Conservation (phyloP, 2,329 filamentous ascomycete genomes). For the Lachnellula subtilissima region DNA sequence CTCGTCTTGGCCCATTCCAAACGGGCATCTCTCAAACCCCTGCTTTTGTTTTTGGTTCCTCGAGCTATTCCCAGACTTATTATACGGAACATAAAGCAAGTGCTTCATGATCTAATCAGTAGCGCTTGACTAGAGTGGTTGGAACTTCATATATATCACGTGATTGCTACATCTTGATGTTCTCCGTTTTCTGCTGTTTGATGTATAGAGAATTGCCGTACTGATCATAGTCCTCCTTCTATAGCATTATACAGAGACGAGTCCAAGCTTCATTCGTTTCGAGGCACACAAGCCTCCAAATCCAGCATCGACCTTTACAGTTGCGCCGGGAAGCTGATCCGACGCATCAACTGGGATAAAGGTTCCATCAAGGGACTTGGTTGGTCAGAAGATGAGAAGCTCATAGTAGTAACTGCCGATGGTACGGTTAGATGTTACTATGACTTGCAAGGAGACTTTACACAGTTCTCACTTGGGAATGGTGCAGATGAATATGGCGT, state of each 20-base stretch:
- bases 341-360: slow-evolving; percentile 86
- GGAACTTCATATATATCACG: background rate
- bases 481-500: slow-evolving; percentile 86
- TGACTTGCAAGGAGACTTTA: slow-evolving; percentile 91
- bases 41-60: no score
- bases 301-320: slow-evolving; percentile 92
- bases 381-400: slow-evolving; percentile 93
- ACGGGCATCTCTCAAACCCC: no score
- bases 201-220: background rate
- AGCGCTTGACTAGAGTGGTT: background rate
- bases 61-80: no score
- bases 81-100: no score
- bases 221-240: slow-evolving; percentile 27
- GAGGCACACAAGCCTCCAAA: slow-evolving; percentile 66
- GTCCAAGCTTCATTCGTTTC: slow-evolving; percentile 73
- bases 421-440: slow-evolving; percentile 84
- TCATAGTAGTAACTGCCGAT: slow-evolving; percentile 83
- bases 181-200: slow-evolving; percentile 1
- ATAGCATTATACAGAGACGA: slow-evolving; percentile 86
- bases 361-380: slow-evolving; percentile 81
- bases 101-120: background rate
- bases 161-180: background rate
- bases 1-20: no score
- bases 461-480: slow-evolving; percentile 86
- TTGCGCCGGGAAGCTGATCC: slow-evolving; percentile 82